These are phyloP conservation scores for Silene vulgaris DNA, from an alignment of 179 eudicot genomes.

Conservation along the genomic window DNA sequence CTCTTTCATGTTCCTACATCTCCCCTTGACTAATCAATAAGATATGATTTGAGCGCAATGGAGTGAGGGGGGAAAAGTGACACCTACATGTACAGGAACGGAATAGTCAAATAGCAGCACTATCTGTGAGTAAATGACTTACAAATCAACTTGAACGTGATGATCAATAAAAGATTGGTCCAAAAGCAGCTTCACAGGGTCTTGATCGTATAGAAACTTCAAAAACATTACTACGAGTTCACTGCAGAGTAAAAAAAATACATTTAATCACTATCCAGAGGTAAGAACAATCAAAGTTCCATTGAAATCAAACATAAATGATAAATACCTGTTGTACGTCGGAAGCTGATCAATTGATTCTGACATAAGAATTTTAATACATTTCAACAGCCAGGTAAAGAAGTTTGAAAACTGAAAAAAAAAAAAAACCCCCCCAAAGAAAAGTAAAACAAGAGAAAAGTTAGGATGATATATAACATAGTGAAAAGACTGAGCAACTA, in stretches of 20 bases:
- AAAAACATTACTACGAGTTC: slow-evolving; percentile 86
- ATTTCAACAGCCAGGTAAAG: slow-evolving; percentile 84
- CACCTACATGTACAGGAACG: neutral
- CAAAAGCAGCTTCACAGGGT: slow-evolving; percentile 74
- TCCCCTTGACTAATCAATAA: neutral
- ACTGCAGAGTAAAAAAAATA: slow-evolving; percentile 39
- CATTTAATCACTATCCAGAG: neutral
- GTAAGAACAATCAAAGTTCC: slow-evolving; percentile 1
- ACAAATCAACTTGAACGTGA: slow-evolving; percentile 62
- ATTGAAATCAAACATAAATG: neutral
- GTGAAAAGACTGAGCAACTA: neutral
- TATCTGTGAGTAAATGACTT: slow-evolving; percentile 33
- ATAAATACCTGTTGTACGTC: slow-evolving; percentile 62
- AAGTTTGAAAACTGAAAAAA: slow-evolving; percentile 76
- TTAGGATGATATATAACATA: neutral
- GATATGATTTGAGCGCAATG: neutral
- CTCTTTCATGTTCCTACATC: neutral
- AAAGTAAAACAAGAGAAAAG: neutral
- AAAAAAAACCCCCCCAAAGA: neutral
- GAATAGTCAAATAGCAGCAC: neutral
- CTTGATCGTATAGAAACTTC: slow-evolving; percentile 85
- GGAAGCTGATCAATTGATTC: slow-evolving; percentile 85
- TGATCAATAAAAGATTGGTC: slow-evolving; percentile 53
- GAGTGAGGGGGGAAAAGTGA: neutral
- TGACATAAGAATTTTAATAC: slow-evolving; percentile 79